Percentiles rank a stretch among this genome's conserved stretches.
phyloP scores from a whole-genome alignment of 805 yeast species.

The Candida odintsovae region DNA sequence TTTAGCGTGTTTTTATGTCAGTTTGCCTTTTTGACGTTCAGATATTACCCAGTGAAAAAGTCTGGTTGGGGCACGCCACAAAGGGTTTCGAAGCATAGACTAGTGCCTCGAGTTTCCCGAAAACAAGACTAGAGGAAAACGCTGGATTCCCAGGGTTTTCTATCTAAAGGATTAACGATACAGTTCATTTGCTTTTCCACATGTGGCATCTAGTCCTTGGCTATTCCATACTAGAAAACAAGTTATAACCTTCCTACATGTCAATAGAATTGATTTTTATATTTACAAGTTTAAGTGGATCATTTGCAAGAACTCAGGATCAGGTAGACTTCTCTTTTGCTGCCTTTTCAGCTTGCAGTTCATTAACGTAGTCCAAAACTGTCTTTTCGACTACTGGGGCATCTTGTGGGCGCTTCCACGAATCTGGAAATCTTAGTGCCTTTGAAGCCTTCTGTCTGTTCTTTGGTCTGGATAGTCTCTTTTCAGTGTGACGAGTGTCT shows the following conservation, averaged over 20 bases:
- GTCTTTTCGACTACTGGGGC: conserved; percentile 44
- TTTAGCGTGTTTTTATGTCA: conserved; percentile 2
- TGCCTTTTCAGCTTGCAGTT: conserved; percentile 1
- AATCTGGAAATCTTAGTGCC: conserved; percentile 57
- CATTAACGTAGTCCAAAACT: conserved; percentile 16
- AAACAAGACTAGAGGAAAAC: too few relatives aligned
- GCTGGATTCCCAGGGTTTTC: too few relatives aligned
- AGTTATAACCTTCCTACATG: too few relatives aligned
- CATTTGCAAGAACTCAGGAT: neutral
- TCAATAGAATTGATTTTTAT: neutral
- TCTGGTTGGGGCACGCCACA: neutral
- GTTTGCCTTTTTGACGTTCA: conserved; percentile 20
- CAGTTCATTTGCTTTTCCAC: too few relatives aligned
- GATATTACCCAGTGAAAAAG: neutral
- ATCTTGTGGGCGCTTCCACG: conserved; percentile 73
- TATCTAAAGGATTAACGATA: too few relatives aligned
- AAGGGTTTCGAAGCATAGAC: too few relatives aligned
- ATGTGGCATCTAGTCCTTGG: too few relatives aligned
- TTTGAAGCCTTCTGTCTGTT: conserved; percentile 33
- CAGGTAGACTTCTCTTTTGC: neutral
- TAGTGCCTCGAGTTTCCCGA: too few relatives aligned
- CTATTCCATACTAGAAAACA: too few relatives aligned
- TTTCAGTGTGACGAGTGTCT: conserved; percentile 63
- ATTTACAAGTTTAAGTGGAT: neutral
- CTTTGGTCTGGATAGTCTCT: conserved; percentile 35